Percentiles rank a stretch among this genome's conserved stretches.
These are phyloP conservation scores for Juncus effusus DNA, from an alignment of 176 grass and related monocot species.

Conservation along the genomic window DNA sequence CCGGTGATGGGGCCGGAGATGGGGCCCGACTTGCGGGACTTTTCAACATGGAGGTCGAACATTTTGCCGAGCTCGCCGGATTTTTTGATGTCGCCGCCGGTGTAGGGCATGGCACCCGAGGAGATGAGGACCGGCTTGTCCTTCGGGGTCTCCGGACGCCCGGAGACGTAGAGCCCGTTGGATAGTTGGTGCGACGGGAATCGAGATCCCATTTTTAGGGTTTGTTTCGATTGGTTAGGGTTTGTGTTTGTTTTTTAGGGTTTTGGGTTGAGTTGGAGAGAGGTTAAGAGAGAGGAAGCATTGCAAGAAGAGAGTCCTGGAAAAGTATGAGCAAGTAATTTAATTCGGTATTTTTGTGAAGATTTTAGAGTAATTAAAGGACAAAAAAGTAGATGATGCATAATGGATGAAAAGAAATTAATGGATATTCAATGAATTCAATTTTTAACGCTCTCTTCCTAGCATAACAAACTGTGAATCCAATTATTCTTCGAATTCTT, in stretches of 20 bases:
- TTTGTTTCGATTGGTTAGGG: conserved; percentile 23
- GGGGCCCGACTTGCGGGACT: conserved; percentile 94
- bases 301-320: conserved; percentile 17
- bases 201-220: conserved; percentile 66
- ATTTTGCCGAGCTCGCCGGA: conserved; percentile 96
- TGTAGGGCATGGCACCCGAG: conserved; percentile 86
- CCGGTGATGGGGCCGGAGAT: conserved; percentile 74
- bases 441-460: no score
- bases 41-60: conserved; percentile 94
- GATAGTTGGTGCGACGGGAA: conserved; percentile 85
- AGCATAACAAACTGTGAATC: no score
- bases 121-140: conserved; percentile 78
- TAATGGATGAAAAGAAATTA: no score
- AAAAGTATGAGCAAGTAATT: conserved; percentile 12
- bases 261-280: neutral
- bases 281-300: conserved; percentile 16
- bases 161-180: conserved; percentile 95
- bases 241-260: neutral
- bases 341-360: neutral
- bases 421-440: no score
- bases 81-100: conserved; percentile 94
- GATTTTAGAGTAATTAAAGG: no score
- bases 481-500: no score
- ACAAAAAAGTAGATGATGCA: no score
- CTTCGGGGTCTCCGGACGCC: conserved; percentile 81